Evolutionary conservation across 208 protist species (phyloP).

Genomic region (Trichomonas vaginalis): DNA sequence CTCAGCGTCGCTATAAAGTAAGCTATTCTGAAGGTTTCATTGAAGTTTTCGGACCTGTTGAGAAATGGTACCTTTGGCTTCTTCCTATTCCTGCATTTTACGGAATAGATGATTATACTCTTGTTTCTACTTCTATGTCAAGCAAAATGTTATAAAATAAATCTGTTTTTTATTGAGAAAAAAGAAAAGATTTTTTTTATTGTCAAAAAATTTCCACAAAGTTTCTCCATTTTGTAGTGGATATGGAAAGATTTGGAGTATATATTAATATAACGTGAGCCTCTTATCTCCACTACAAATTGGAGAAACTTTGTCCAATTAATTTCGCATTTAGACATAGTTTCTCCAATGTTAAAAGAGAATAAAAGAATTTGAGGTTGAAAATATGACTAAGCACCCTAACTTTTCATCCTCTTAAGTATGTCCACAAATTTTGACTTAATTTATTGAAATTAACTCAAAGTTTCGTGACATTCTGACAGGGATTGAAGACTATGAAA

Average conservation of each 20-base stretch:
- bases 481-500: no score
- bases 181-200: not conserved
- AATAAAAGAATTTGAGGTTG: no score
- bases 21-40: not conserved
- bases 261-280: not conserved
- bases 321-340: no score
- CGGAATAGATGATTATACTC: not conserved
- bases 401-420: no score
- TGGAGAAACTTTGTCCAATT: no score
- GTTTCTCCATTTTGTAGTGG: not conserved
- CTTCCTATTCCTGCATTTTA: not conserved
- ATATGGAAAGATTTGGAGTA: not conserved
- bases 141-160: not conserved
- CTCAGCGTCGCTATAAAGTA: not conserved
- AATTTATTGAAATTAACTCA: no score
- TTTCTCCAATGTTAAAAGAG: no score
- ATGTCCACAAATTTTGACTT: no score
- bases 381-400: no score
- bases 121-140: not conserved
- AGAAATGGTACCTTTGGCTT: not conserved
- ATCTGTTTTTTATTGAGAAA: not conserved
- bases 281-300: not conserved
- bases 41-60: not conserved
- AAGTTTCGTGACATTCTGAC: no score
- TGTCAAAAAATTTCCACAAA: not conserved